Conservation (phyloP, 441 rosid species). For the Bocquillonia castaneifolia region DNA sequence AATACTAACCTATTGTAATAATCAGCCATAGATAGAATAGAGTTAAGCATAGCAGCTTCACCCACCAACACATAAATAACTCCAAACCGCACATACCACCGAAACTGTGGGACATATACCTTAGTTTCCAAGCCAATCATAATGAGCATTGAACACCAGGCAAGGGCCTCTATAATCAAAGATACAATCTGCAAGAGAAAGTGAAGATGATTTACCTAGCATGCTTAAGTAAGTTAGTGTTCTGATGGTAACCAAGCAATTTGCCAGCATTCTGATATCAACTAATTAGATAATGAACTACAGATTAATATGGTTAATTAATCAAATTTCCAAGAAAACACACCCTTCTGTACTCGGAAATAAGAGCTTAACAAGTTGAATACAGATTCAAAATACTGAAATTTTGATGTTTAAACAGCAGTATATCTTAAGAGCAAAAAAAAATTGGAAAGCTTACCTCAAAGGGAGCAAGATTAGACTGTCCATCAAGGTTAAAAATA, state of each 20-base stretch:
- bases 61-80: slow-evolving; percentile 74
- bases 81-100: slow-evolving; percentile 90
- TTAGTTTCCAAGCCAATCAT: slow-evolving; percentile 79
- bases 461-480: slow-evolving; percentile 58
- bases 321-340: neutral
- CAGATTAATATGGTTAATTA: neutral
- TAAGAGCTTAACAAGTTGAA: neutral
- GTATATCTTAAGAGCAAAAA: neutral
- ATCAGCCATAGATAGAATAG: slow-evolving; percentile 52
- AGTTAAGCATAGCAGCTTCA: slow-evolving; percentile 74
- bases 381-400: neutral
- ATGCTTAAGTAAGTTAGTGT: neutral
- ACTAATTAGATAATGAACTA: neutral
- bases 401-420: neutral
- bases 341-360: neutral
- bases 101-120: slow-evolving; percentile 64
- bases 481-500: slow-evolving; percentile 54
- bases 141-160: slow-evolving; percentile 84
- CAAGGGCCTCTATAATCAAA: slow-evolving; percentile 48
- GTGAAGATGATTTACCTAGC: slow-evolving; percentile 12
- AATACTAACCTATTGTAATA: slow-evolving; percentile 50
- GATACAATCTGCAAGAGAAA: slow-evolving; percentile 51
- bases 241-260: no score
- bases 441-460: slow-evolving; percentile 47
- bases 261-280: no score